Percentiles rank a stretch among this genome's conserved stretches.
These are phyloP conservation scores for Eustoma russellianum DNA, from an alignment of 257 asterid species.

Conservation along the genomic window DNA sequence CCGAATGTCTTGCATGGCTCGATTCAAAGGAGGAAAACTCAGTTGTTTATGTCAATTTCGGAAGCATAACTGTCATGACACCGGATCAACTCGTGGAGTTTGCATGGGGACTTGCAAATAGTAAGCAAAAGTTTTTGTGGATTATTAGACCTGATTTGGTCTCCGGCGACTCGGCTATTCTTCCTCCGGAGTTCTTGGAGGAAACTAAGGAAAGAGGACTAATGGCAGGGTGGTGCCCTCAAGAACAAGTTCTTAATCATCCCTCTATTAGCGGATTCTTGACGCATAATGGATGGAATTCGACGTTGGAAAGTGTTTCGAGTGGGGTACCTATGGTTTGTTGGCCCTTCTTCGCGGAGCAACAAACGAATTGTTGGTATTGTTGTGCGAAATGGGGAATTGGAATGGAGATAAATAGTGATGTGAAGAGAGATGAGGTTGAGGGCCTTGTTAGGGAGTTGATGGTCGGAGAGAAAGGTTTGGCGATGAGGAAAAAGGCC, in stretches of 20 bases:
- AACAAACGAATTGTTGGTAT: conserved; percentile 4
- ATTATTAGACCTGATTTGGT: conserved; percentile 12
- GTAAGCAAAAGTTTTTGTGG: conserved; percentile 14
- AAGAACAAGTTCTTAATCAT: conserved; percentile 11
- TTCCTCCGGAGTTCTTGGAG: conserved; percentile 7
- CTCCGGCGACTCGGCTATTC: conserved; percentile 3
- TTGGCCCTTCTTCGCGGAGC: conserved; percentile 20
- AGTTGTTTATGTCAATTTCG: conserved; percentile 17
- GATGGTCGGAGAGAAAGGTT: conserved; percentile 11
- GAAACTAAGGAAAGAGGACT: conserved; percentile 13
- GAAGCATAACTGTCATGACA: conserved; percentile 15
- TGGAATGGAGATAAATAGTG: conserved; percentile 13
- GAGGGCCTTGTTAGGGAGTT: conserved; percentile 13
- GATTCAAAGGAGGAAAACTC: conserved; percentile 9
- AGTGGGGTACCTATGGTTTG: conserved; percentile 20
- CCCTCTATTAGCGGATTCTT: conserved; percentile 13
- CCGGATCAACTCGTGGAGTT: conserved; percentile 9
- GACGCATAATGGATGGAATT: conserved; percentile 16
- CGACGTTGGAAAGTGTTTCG: conserved; percentile 11
- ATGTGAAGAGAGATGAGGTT: conserved; percentile 9
- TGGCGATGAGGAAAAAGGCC: conserved; percentile 10
- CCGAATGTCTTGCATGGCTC: conserved; percentile 13
- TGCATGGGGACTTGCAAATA: conserved; percentile 16
- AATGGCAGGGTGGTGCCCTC: conserved; percentile 16
- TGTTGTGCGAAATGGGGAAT: conserved; percentile 9